These are phyloP conservation scores for Tulasnella sp. DNA, from an alignment of 768 basidiomycete species.

Conservation along the genomic window DNA sequence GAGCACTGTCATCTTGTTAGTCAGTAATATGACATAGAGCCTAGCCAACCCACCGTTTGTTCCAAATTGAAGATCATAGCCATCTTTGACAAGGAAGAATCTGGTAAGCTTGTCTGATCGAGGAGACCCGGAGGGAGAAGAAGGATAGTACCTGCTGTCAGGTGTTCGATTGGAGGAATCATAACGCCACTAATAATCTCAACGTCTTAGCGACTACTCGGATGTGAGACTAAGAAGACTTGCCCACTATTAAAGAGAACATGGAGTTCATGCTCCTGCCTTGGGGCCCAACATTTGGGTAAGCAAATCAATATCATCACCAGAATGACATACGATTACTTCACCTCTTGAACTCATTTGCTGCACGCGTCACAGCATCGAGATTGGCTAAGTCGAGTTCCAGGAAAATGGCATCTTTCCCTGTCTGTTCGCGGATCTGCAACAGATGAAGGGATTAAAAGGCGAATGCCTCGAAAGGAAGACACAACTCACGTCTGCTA, in stretches of 20 bases:
- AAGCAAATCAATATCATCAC: neutral
- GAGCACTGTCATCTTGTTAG: constrained; percentile 21
- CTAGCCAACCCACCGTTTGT: neutral
- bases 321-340: too few relatives aligned
- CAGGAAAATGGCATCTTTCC: constrained; percentile 14
- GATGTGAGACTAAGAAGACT: neutral
- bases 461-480: neutral
- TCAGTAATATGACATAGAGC: constrained; percentile 25
- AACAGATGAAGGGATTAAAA: neutral
- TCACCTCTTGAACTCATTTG: constrained; percentile 14
- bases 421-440: constrained; percentile 7
- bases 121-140: neutral
- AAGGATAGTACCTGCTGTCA: constrained; percentile 8
- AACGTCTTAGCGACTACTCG: neutral
- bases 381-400: constrained; percentile 16
- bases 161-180: constrained; percentile 13
- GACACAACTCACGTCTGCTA: constrained; percentile 3
- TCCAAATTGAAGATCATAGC: constrained; percentile 11
- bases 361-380: constrained; percentile 9
- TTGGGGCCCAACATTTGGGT: neutral
- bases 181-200: constrained; percentile 19
- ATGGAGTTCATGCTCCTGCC: neutral
- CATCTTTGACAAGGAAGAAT: neutral
- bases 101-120: neutral
- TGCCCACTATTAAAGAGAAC: constrained; percentile 14